Percentiles rank a stretch among this genome's conserved stretches.
Conservation (phyloP, 2,329 filamentous ascomycete genomes). For the Diaporthe caulivora region DNA sequence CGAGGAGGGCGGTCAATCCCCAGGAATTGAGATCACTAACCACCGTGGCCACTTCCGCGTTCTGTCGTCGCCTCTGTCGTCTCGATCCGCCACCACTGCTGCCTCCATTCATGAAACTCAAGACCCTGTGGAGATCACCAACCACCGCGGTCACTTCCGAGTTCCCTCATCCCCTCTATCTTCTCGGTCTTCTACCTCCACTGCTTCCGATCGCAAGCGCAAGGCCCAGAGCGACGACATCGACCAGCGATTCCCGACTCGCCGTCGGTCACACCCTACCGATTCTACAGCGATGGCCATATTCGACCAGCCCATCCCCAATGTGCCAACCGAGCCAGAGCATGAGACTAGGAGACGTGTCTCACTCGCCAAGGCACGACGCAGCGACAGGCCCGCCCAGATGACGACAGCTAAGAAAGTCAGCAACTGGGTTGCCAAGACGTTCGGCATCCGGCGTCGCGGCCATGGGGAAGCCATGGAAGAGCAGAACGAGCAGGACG, state of each 20-base stretch:
- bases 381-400: slow-evolving; percentile 44
- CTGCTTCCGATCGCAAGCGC: slow-evolving; percentile 13
- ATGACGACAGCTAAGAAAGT: slow-evolving; percentile 30
- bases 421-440: slow-evolving; percentile 33
- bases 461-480: slow-evolving; percentile 41
- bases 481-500: neutral
- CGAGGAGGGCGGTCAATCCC: too few species aligned
- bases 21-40: neutral
- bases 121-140: neutral
- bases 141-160: neutral
- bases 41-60: neutral
- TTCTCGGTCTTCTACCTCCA: neutral
- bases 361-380: slow-evolving; percentile 46
- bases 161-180: neutral
- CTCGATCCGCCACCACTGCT: neutral
- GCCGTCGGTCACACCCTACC: neutral
- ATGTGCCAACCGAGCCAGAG: slow-evolving; percentile 42
- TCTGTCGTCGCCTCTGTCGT: neutral
- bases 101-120: neutral
- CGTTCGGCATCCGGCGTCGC: slow-evolving; percentile 44
- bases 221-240: slow-evolving; percentile 2
- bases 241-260: neutral
- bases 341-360: slow-evolving; percentile 48
- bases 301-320: slow-evolving; percentile 46
- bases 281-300: slow-evolving; percentile 32